Conservation (phyloP, 2,329 filamentous ascomycete species). For the Fusarium poae region DNA sequence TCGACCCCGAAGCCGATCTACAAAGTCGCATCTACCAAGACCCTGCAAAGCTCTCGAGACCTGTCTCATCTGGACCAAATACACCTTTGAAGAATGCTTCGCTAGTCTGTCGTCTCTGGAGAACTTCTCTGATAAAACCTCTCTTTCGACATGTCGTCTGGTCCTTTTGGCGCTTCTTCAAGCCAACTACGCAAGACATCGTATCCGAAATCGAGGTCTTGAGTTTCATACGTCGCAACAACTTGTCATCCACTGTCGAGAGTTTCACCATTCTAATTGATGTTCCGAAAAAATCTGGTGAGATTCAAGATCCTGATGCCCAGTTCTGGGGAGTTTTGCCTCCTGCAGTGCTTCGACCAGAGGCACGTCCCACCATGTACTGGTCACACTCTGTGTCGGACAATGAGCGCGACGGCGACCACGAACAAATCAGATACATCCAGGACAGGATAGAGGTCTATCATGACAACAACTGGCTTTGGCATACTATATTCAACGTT, state of each 20-base stretch:
- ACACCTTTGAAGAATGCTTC: constrained; percentile 68
- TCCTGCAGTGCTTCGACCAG: constrained; percentile 29
- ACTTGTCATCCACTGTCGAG: constrained; percentile 57
- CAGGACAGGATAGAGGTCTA: constrained; percentile 27
- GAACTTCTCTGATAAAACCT: constrained; percentile 62
- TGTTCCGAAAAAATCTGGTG: constrained; percentile 44
- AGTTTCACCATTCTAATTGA: constrained; percentile 59
- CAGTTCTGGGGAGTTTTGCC: constrained; percentile 52
- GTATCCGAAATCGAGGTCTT: constrained; percentile 55
- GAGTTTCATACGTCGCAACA: constrained; percentile 54
- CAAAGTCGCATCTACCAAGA: constrained; percentile 60
- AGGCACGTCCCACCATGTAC: constrained; percentile 39
- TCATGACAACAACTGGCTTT: constrained; percentile 62
- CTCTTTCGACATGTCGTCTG: constrained; percentile 70
- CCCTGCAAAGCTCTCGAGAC: constrained; percentile 57
- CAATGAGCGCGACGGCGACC: constrained; percentile 2
- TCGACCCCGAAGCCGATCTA: constrained; percentile 65
- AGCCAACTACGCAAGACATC: constrained; percentile 41
- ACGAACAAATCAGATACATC: constrained; percentile 37
- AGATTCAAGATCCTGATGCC: constrained; percentile 47
- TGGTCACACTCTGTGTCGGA: constrained; percentile 48
- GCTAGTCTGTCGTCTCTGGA: constrained; percentile 66
- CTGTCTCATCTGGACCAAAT: constrained; percentile 25
- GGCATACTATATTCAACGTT: constrained; percentile 66
- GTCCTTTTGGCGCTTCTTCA: constrained; percentile 53